Evolutionary conservation across 2,329 filamentous ascomycete species (phyloP).

Genomic region (Domatiomyces catenatus): DNA sequence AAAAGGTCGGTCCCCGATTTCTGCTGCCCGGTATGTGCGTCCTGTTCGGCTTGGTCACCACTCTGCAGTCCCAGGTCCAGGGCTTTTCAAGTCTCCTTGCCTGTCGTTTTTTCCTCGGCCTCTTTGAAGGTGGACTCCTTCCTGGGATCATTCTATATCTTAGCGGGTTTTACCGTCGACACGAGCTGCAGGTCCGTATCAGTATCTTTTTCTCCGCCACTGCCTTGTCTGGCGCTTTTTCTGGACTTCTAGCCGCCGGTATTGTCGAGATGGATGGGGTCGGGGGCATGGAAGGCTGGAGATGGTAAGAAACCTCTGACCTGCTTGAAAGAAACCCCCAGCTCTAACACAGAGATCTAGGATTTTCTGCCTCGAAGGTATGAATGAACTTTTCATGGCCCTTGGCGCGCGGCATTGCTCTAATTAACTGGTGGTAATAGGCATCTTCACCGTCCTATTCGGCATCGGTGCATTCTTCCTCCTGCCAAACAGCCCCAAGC

Average conservation of each 20-base stretch:
- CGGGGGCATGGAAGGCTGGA: slow-evolving; percentile 38
- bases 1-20: slow-evolving; percentile 33
- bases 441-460: slow-evolving; percentile 15
- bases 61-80: slow-evolving; percentile 8
- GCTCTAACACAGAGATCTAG: slow-evolving; percentile 8
- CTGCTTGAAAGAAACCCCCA: neutral
- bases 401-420: too few relatives aligned
- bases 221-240: slow-evolving; percentile 68
- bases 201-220: slow-evolving; percentile 75
- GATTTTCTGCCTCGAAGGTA: slow-evolving; percentile 13
- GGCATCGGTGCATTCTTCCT: slow-evolving; percentile 29
- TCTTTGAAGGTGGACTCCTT: slow-evolving; percentile 28
- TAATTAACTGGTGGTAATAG: too few relatives aligned
- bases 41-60: slow-evolving; percentile 8
- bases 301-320: slow-evolving; percentile 18
- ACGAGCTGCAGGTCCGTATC: slow-evolving; percentile 61
- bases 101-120: slow-evolving; percentile 33
- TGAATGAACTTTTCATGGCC: slow-evolving; percentile 24
- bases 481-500: slow-evolving; percentile 56
- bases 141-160: slow-evolving; percentile 32
- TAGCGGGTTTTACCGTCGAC: slow-evolving; percentile 49
- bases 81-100: slow-evolving; percentile 32
- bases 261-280: slow-evolving; percentile 62
- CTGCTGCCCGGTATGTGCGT: slow-evolving; percentile 31
- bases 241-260: slow-evolving; percentile 66